Evolutionary conservation across 2,329 filamentous ascomycete genomes (phyloP).

Genomic region (Pseudocercospora ulei): DNA sequence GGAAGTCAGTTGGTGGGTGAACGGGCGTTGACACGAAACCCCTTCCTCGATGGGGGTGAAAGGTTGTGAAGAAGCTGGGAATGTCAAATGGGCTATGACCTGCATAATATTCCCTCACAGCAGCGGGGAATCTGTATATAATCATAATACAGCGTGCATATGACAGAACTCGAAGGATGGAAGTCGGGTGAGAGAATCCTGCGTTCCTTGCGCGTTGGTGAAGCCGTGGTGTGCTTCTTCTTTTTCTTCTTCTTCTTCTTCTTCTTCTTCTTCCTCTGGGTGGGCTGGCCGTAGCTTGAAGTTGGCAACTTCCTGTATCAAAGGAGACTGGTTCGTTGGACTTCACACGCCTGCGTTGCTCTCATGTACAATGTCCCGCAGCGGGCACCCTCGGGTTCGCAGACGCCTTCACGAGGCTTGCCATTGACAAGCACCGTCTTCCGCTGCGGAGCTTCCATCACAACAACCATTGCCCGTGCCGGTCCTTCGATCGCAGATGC

Average conservation of each 20-base stretch:
- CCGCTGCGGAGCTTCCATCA: not conserved
- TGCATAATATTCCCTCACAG: conserved; percentile 16
- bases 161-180: conserved; percentile 6
- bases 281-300: too few relatives aligned
- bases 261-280: too few relatives aligned
- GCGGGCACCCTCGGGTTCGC: too few relatives aligned
- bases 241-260: not conserved
- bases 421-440: too few relatives aligned
- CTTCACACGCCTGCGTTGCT: too few relatives aligned
- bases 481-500: not conserved
- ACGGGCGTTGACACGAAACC: conserved; percentile 5
- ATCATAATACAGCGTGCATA: conserved; percentile 20
- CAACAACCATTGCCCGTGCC: too few relatives aligned
- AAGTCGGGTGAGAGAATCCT: conserved; percentile 1
- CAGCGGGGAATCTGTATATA: conserved; percentile 20
- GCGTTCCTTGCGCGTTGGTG: conserved; percentile 2
- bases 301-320: too few relatives aligned
- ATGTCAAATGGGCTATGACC: conserved; percentile 18
- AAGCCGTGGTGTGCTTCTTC: too few relatives aligned
- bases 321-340: too few relatives aligned
- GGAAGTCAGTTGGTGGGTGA: too few relatives aligned
- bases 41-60: not conserved
- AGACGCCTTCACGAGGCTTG: too few relatives aligned
- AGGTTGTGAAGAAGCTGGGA: conserved; percentile 7
- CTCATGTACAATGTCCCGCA: too few relatives aligned